These are phyloP conservation scores for Phytomonas sp. DNA, from an alignment of 208 protist species.

Conservation along the genomic window DNA sequence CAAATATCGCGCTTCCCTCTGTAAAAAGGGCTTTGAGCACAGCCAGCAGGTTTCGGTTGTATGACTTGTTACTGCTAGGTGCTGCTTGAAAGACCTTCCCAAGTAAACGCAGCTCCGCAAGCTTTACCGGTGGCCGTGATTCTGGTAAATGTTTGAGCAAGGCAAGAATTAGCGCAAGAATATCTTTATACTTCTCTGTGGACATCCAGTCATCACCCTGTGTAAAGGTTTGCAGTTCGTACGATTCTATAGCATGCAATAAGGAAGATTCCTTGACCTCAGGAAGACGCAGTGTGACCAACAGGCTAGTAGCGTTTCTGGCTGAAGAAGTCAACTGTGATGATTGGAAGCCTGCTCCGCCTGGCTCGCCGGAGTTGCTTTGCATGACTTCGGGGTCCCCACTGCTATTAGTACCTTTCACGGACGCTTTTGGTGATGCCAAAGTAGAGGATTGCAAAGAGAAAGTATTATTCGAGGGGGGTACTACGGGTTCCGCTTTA, in stretches of 20 bases:
- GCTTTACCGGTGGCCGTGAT: conserved; percentile 67
- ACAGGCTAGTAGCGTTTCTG: conserved; percentile 35
- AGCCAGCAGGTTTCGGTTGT: conserved; percentile 25
- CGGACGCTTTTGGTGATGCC: not conserved
- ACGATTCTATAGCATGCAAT: conserved; percentile 61
- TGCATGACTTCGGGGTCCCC: not conserved
- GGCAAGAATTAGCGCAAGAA: conserved; percentile 39
- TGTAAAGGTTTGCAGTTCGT: conserved; percentile 47
- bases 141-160: conserved; percentile 56
- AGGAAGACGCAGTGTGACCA: conserved; percentile 58
- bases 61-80: conserved; percentile 13
- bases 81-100: conserved; percentile 48
- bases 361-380: conserved; percentile 3
- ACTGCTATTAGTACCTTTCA: not conserved
- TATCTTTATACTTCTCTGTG: conserved; percentile 22
- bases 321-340: conserved; percentile 9
- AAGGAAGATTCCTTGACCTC: conserved; percentile 74
- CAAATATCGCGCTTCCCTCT: conserved; percentile 32
- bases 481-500: not conserved
- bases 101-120: conserved; percentile 63
- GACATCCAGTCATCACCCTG: conserved; percentile 29
- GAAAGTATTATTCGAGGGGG: not conserved
- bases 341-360: conserved; percentile 8
- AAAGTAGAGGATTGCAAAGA: conserved; percentile 21
- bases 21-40: conserved; percentile 44